phyloP scores from a whole-genome alignment of 2,329 filamentous ascomycete genomes.

The Drechslerella coelobrocha region DNA sequence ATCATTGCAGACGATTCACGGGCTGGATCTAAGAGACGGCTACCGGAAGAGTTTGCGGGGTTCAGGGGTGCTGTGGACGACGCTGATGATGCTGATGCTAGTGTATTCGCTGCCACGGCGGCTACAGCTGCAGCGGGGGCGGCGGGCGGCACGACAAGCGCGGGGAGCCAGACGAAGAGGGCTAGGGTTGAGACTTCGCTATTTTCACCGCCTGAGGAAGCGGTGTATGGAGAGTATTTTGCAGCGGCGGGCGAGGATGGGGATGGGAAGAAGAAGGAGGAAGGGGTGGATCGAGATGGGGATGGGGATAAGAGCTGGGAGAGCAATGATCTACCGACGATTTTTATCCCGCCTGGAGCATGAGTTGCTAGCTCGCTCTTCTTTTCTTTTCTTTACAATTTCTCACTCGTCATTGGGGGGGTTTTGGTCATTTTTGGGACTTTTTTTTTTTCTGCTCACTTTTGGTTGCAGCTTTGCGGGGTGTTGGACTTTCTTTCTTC shows the following conservation, averaged over 20 bases:
- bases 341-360: constrained; percentile 46
- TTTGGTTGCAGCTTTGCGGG: neutral
- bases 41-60: constrained; percentile 43
- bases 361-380: constrained; percentile 12
- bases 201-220: constrained; percentile 42
- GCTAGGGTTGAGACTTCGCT: constrained; percentile 32
- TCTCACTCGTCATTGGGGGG: neutral
- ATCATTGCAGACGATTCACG: constrained; percentile 27
- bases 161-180: constrained; percentile 25
- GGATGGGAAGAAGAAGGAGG: constrained; percentile 29
- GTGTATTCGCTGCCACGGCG: constrained; percentile 42
- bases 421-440: constrained; percentile 20
- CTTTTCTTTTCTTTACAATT: neutral
- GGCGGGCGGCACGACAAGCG: constrained; percentile 4
- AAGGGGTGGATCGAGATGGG: constrained; percentile 3
- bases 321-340: constrained; percentile 47
- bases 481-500: constrained; percentile 6
- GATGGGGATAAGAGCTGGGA: constrained; percentile 40
- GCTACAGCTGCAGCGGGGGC: constrained; percentile 29
- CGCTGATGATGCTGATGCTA: constrained; percentile 42
- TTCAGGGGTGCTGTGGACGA: constrained; percentile 37
- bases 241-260: constrained; percentile 17
- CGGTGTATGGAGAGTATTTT: constrained; percentile 37
- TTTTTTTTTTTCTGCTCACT: neutral
- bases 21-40: constrained; percentile 43